Conservation (phyloP, 176 grass and related monocot genomes). For the Raddia guianensis region DNA sequence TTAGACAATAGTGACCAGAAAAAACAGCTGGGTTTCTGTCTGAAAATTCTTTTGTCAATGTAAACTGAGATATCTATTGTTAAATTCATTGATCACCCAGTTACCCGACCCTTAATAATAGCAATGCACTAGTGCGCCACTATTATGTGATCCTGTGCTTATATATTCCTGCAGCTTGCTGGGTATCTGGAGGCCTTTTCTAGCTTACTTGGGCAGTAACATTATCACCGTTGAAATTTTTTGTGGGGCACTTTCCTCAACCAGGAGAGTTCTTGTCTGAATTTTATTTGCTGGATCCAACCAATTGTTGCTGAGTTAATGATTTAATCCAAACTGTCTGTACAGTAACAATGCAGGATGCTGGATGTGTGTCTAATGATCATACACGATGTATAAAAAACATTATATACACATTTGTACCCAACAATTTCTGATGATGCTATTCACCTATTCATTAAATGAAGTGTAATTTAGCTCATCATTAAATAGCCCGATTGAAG, state of each 20-base stretch:
- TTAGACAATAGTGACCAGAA: conserved; percentile 13
- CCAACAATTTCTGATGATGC: conserved; percentile 27
- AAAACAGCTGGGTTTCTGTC: not conserved
- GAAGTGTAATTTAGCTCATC: conserved; percentile 20
- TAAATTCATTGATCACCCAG: not conserved
- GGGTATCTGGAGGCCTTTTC: conserved; percentile 63
- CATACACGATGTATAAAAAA: conserved; percentile 13
- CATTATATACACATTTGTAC: conserved; percentile 27
- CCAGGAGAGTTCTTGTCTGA: conserved; percentile 16
- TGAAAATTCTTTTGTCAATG: conserved; percentile 3
- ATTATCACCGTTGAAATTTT: conserved; percentile 12
- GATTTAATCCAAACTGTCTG: conserved; percentile 27
- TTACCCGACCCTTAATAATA: conserved; percentile 9
- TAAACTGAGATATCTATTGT: not conserved
- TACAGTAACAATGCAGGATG: not conserved
- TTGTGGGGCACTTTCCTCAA: conserved; percentile 11
- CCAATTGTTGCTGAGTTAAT: conserved; percentile 37
- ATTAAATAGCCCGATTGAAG: not conserved
- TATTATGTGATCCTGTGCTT: conserved; percentile 11
- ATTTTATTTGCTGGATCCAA: conserved; percentile 29
- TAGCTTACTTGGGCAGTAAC: conserved; percentile 54
- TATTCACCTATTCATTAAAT: conserved; percentile 23
- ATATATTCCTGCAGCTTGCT: conserved; percentile 68
- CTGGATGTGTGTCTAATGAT: conserved; percentile 2
- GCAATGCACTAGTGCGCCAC: not conserved